These are phyloP conservation scores for Mucor plumbeus DNA, from an alignment of 371 early-diverging fungal species.

Conservation along the genomic window DNA sequence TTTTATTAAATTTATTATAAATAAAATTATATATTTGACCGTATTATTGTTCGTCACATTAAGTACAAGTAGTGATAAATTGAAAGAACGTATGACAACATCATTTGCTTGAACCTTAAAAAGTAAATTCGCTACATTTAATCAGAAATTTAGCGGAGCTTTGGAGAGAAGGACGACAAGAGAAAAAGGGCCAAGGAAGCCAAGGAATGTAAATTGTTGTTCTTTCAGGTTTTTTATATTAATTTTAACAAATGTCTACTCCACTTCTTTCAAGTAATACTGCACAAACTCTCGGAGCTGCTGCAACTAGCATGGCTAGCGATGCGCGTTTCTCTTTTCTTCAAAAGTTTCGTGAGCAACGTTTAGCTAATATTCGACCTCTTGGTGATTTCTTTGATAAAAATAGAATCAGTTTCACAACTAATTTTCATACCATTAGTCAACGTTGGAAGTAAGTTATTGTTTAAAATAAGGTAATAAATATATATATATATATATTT, in stretches of 20 bases:
- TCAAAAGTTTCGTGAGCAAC: slow-evolving; percentile 44
- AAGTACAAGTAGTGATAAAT: neutral
- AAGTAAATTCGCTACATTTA: neutral
- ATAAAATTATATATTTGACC: too few species aligned
- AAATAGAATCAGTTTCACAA: slow-evolving; percentile 61
- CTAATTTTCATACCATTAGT: slow-evolving; percentile 49
- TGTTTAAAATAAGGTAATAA: too few species aligned
- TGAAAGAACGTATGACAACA: slow-evolving; percentile 4
- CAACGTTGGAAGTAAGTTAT: slow-evolving; percentile 58
- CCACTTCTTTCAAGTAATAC: slow-evolving; percentile 36
- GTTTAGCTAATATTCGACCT: slow-evolving; percentile 57
- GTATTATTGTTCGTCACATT: neutral
- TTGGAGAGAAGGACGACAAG: neutral
- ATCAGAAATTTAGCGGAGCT: neutral
- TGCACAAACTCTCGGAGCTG: slow-evolving; percentile 31
- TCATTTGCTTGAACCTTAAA: slow-evolving; percentile 4
- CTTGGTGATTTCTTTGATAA: slow-evolving; percentile 68
- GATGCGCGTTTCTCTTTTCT: slow-evolving; percentile 50
- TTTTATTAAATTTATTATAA: too few species aligned
- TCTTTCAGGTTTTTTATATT: neutral
- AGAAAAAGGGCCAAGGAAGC: slow-evolving; percentile 3
- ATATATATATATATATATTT: neutral
- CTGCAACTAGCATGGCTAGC: slow-evolving; percentile 34
- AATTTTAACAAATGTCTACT: slow-evolving; percentile 17
- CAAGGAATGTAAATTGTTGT: slow-evolving; percentile 7